Base-by-base conservation (phyloP, 2,329 filamentous ascomycete species). In the Saccharata proteae region DNA sequence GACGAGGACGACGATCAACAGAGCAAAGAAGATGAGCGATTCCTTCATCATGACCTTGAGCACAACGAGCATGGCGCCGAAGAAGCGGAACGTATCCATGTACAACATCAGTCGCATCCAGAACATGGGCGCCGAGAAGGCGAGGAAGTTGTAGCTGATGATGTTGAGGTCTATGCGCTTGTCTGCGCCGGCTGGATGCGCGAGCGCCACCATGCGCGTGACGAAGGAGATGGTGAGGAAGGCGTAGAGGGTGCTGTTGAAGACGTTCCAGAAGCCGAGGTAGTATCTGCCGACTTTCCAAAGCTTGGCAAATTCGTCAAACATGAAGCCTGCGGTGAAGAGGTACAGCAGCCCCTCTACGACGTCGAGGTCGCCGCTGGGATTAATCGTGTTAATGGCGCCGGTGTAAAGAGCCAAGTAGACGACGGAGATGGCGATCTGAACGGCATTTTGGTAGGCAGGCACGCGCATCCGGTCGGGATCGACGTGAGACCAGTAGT, bases 41-140 rank as follows among this genome's bases (percentile, higher is more conserved):
- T 70, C 66, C 35, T 62, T 57, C 63, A 70, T 69, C 66, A 70
- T 67, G 42, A 66, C 62, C 54, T 96, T 93, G 26, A 98, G 65
- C 2, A 98, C 86, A 2, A 98, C 88, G 1, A 98, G 71, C 90
- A 98, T 98, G 29, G 88, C 85, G 15, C 90, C 90, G 47, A 98
- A 98, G 65, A 98, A 98, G 34, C 82, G 77, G 67, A 93, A 72
- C 0, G 80, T 83, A 57, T 98, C 90, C 12, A 98, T 72, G 51
- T 94, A 98, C 5, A 98, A 71, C 39, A 98, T 61, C 37, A 98
- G 67, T 4, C 90, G 80, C 49, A 77, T 80, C 88, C 90, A 98
- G 57, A 98, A 96, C 81, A 98, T 82, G 0, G 90, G 90, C 0
- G 90, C 86, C 3, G 78, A 77, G 54, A 94, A 93, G 7, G 90